These are phyloP conservation scores for Fusarium sp. DNA, from an alignment of 2,329 filamentous ascomycete species.

Conservation along the genomic window DNA sequence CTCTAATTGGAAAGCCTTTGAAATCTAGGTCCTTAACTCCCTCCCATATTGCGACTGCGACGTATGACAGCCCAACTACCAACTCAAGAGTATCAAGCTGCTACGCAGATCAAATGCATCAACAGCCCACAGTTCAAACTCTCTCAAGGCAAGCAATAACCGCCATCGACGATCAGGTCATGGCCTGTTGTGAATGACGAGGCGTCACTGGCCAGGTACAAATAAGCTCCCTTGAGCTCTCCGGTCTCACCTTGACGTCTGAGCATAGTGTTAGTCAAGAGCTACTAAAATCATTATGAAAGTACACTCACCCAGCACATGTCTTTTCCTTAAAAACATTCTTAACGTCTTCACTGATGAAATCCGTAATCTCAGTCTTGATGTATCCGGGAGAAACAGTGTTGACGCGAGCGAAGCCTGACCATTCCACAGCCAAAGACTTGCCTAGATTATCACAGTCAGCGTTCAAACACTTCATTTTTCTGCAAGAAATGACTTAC, in stretches of 20 bases:
- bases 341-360: slow-evolving; percentile 75
- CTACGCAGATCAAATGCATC: background rate
- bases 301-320: slow-evolving; percentile 73
- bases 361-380: slow-evolving; percentile 77
- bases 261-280: slow-evolving; percentile 27
- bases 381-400: slow-evolving; percentile 82
- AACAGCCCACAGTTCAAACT: background rate
- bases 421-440: slow-evolving; percentile 82
- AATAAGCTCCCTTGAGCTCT: slow-evolving; percentile 85
- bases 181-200: slow-evolving; percentile 84
- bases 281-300: background rate
- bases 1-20: background rate
- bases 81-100: too few species aligned
- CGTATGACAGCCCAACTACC: background rate
- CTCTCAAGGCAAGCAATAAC: slow-evolving; percentile 69
- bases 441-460: slow-evolving; percentile 62
- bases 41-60: background rate
- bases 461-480: background rate
- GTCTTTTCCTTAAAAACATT: slow-evolving; percentile 82
- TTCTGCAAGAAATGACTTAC: slow-evolving; percentile 52
- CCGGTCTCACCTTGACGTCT: slow-evolving; percentile 77
- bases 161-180: slow-evolving; percentile 82
- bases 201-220: slow-evolving; percentile 86
- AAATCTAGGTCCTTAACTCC: slow-evolving; percentile 12
- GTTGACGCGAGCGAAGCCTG: slow-evolving; percentile 79